phyloP scores from a whole-genome alignment of 1,139 yeast genomes.

The Sugiyamaella grinbergsii region DNA sequence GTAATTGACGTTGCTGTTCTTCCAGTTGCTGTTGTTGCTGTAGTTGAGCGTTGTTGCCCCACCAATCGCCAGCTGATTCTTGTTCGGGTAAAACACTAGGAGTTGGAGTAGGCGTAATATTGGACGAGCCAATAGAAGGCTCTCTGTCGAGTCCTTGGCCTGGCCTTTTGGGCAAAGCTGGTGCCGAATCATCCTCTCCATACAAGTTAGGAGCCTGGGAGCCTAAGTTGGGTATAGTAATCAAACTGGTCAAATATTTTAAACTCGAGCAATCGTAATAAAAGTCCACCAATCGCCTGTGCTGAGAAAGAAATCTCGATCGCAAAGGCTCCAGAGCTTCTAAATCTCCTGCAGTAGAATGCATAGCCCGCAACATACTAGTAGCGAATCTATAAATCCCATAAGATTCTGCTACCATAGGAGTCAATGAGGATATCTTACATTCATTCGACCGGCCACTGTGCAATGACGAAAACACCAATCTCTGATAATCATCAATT shows the following conservation, averaged over 20 bases:
- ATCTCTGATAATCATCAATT: slow-evolving; percentile 75
- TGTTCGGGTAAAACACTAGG: slow-evolving; percentile 43
- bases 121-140: slow-evolving; percentile 43
- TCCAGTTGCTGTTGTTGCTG: slow-evolving; percentile 47
- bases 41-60: slow-evolving; percentile 39
- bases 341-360: slow-evolving; percentile 71
- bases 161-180: slow-evolving; percentile 52
- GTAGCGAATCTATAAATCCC: slow-evolving; percentile 89
- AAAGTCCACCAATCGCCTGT: slow-evolving; percentile 74
- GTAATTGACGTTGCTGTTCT: slow-evolving; percentile 54
- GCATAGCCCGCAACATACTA: slow-evolving; percentile 89
- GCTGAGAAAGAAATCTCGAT: slow-evolving; percentile 77
- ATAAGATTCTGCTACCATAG: slow-evolving; percentile 88
- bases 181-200: slow-evolving; percentile 50
- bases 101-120: slow-evolving; percentile 42
- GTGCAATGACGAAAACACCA: slow-evolving; percentile 73
- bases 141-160: slow-evolving; percentile 27
- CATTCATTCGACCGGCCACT: slow-evolving; percentile 73
- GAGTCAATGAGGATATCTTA: slow-evolving; percentile 84
- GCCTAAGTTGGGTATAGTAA: slow-evolving; percentile 82
- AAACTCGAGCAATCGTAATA: slow-evolving; percentile 89
- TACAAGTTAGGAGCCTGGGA: slow-evolving; percentile 68
- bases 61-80: slow-evolving; percentile 50
- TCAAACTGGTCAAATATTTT: slow-evolving; percentile 77
- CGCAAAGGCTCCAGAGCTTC: slow-evolving; percentile 78